These are phyloP conservation scores for Salix exigua DNA, from an alignment of 345 rosid genomes.

Conservation along the genomic window DNA sequence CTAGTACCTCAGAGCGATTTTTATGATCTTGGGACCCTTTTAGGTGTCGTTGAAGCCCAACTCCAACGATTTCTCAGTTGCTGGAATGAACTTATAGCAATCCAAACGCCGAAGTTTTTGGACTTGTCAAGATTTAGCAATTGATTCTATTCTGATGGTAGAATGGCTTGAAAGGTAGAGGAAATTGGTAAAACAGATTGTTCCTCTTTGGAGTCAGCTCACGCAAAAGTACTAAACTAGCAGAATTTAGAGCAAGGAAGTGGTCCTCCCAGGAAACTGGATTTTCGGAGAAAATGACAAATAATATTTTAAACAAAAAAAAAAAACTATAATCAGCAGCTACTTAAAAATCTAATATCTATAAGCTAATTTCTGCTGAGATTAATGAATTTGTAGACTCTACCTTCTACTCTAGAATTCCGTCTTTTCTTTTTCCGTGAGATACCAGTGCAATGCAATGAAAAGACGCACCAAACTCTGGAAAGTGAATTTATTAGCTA, in stretches of 20 bases:
- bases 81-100: background rate
- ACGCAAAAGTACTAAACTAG: background rate
- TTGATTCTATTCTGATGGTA: background rate
- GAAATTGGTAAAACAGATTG: background rate
- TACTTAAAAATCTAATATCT: background rate
- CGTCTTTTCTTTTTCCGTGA: background rate
- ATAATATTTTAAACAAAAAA: too few relatives aligned
- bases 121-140: too few relatives aligned
- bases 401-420: too few relatives aligned
- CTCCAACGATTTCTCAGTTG: background rate
- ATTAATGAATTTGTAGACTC: too few relatives aligned
- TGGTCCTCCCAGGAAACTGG: background rate
- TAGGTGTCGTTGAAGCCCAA: background rate
- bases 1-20: background rate
- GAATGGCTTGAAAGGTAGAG: background rate
- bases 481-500: background rate
- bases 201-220: background rate
- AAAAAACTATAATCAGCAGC: background rate
- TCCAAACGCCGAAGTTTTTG: too few relatives aligned
- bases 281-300: too few relatives aligned
- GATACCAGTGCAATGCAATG: background rate
- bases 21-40: background rate
- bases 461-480: background rate
- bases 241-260: background rate
- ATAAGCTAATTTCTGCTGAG: too few relatives aligned